These are phyloP conservation scores for Dactylellina cionopaga DNA, from an alignment of 2,329 filamentous ascomycete genomes.

Conservation along the genomic window DNA sequence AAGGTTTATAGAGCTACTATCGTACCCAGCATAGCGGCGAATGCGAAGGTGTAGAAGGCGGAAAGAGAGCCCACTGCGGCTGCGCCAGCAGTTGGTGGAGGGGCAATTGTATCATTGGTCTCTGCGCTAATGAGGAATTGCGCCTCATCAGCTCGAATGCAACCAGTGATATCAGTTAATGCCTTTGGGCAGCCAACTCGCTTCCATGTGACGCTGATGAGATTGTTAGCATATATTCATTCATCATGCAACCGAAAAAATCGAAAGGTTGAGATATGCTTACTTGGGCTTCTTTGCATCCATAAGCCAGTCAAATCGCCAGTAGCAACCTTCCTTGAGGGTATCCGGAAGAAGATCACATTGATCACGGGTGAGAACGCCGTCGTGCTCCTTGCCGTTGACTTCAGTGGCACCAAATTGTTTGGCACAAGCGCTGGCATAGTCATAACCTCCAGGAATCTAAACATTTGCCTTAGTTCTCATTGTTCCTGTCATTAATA, in stretches of 20 bases:
- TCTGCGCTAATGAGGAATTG: slow-evolving; percentile 23
- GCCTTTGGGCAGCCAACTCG: slow-evolving; percentile 25
- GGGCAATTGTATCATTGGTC: slow-evolving; percentile 27
- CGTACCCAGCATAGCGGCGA: slow-evolving; percentile 14
- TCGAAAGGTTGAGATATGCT: neutral
- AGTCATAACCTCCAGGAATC: slow-evolving; percentile 49
- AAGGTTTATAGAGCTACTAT: slow-evolving; percentile 18
- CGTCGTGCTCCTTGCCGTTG: slow-evolving; percentile 61
- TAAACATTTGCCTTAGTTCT: slow-evolving; percentile 1
- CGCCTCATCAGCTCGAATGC: slow-evolving; percentile 27
- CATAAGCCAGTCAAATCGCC: slow-evolving; percentile 67
- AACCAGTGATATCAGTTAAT: slow-evolving; percentile 40
- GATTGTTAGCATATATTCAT: neutral
- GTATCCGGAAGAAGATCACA: slow-evolving; percentile 67
- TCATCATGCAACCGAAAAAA: too few relatives aligned
- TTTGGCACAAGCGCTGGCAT: slow-evolving; percentile 37
- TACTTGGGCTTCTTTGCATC: slow-evolving; percentile 44
- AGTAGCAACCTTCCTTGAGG: slow-evolving; percentile 70
- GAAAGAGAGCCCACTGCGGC: slow-evolving; percentile 21
- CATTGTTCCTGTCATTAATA: neutral
- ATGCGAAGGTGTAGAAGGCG: slow-evolving; percentile 21
- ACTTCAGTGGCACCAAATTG: slow-evolving; percentile 32
- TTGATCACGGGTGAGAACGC: slow-evolving; percentile 65
- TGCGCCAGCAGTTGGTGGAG: slow-evolving; percentile 31
- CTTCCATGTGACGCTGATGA: slow-evolving; percentile 33